phyloP scores from a whole-genome alignment of 2,329 filamentous ascomycete species.

The Arachnomyces sp. region DNA sequence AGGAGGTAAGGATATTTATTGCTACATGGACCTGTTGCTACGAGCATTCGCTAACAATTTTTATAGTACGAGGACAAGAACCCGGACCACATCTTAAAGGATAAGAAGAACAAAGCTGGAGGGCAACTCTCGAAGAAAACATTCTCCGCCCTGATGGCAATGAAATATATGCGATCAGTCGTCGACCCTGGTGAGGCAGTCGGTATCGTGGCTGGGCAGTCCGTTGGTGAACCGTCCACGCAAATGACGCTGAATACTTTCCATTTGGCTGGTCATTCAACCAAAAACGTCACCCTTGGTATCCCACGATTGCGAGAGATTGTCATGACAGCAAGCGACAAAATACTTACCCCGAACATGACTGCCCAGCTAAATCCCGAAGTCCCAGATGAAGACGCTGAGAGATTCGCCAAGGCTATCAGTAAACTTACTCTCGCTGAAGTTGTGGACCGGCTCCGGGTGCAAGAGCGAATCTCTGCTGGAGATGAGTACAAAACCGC shows the following conservation, averaged over 20 bases:
- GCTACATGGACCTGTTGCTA: no score
- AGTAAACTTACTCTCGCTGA: conserved; percentile 76
- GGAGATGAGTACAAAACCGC: conserved; percentile 61
- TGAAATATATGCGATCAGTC: conserved; percentile 86
- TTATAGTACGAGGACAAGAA: conserved; percentile 70
- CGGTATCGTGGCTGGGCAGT: conserved; percentile 92
- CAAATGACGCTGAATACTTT: conserved; percentile 99
- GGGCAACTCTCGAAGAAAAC: conserved; percentile 56
- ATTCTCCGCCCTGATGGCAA: conserved; percentile 74
- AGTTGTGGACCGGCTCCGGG: conserved; percentile 69
- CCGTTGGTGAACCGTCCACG: conserved; percentile 91
- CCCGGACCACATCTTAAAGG: conserved; percentile 49
- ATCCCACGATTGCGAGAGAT: conserved; percentile 96
- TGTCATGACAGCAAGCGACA: conserved; percentile 87
- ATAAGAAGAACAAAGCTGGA: conserved; percentile 42
- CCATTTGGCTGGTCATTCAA: conserved; percentile 95
- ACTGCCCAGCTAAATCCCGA: conserved; percentile 70
- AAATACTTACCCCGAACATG: conserved; percentile 87
- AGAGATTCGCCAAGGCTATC: conserved; percentile 84
- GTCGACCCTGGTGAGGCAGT: conserved; percentile 95
- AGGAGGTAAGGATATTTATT: conserved; percentile 37
- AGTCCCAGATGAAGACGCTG: conserved; percentile 57
- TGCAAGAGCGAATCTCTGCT: conserved; percentile 69
- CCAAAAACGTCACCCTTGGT: conserved; percentile 98
- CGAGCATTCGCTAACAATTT: conserved; percentile 9